Conservation (phyloP, 352 stramenopile species). For the Globisporangium polare region DNA sequence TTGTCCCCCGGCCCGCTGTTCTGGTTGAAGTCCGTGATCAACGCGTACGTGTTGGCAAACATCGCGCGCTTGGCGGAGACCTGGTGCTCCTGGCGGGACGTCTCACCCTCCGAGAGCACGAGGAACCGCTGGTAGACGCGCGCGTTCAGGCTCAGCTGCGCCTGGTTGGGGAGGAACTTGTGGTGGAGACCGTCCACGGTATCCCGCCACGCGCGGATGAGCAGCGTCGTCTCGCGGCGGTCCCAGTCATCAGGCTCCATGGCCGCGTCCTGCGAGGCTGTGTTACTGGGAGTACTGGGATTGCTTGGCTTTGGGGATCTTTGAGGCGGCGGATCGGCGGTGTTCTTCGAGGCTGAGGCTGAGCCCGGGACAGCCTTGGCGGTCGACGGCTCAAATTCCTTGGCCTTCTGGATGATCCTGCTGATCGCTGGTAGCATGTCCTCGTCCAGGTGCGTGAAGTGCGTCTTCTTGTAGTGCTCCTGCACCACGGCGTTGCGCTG, state of each 20-base stretch:
- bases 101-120: slow-evolving; percentile 11
- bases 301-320: not conserved
- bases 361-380: not conserved
- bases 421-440: slow-evolving; percentile 12
- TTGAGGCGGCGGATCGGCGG: not conserved
- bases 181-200: slow-evolving; percentile 2
- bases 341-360: not conserved
- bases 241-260: not conserved
- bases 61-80: not conserved
- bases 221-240: slow-evolving; percentile 12
- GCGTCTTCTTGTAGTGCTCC: slow-evolving; percentile 17
- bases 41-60: slow-evolving; percentile 9
- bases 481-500: slow-evolving; percentile 6
- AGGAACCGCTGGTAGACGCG: slow-evolving; percentile 12
- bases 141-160: not conserved
- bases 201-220: slow-evolving; percentile 11
- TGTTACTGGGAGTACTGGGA: not conserved
- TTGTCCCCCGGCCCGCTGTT: not conserved
- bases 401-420: slow-evolving; percentile 11
- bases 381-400: slow-evolving; percentile 5
- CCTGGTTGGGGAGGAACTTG: not conserved
- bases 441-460: slow-evolving; percentile 16
- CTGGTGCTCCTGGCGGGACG: not conserved
- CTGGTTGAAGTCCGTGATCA: slow-evolving; percentile 11
- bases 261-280: no score